phyloP scores from a whole-genome alignment of 2,329 filamentous ascomycete genomes.

The Rosellinia necatrix region DNA sequence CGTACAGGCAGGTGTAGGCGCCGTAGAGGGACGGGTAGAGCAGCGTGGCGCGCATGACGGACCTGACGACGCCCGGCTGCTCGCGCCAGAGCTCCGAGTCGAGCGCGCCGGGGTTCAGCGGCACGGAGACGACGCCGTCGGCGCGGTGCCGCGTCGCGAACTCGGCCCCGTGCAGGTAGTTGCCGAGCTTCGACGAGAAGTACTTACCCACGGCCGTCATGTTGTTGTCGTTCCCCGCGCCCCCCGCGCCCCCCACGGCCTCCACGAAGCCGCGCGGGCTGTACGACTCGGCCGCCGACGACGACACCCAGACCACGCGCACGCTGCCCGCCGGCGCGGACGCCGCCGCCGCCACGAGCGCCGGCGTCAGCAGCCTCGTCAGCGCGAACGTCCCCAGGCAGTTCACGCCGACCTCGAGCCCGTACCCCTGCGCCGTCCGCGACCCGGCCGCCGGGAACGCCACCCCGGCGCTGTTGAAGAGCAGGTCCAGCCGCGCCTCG shows the following conservation, averaged over 20 bases:
- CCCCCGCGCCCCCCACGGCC: slow-evolving; percentile 28
- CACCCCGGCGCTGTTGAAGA: slow-evolving; percentile 56
- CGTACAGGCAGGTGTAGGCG: slow-evolving; percentile 22
- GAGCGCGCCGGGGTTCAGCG: slow-evolving; percentile 26
- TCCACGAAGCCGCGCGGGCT: slow-evolving; percentile 23
- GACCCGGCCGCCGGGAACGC: slow-evolving; percentile 49
- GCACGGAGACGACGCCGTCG: slow-evolving; percentile 26
- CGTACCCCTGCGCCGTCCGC: slow-evolving; percentile 38
- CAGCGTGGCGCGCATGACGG: slow-evolving; percentile 14
- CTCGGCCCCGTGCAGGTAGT: slow-evolving; percentile 28
- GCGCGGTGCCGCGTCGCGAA: slow-evolving; percentile 19
- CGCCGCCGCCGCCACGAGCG: slow-evolving; percentile 22
- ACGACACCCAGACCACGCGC: slow-evolving; percentile 31
- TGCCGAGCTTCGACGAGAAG: slow-evolving; percentile 27
- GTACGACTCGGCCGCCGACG: slow-evolving; percentile 14
- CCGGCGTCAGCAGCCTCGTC: slow-evolving; percentile 28
- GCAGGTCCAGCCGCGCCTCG: slow-evolving; percentile 60
- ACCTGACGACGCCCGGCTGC: neutral
- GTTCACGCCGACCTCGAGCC: slow-evolving; percentile 35
- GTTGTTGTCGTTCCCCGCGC: slow-evolving; percentile 26
- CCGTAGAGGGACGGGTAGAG: slow-evolving; percentile 20
- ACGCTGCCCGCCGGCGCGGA: slow-evolving; percentile 21
- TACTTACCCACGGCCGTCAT: slow-evolving; percentile 24
- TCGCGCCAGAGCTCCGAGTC: slow-evolving; percentile 24
- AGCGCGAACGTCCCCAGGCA: slow-evolving; percentile 31